Evolutionary conservation across 2,329 filamentous ascomycete species (phyloP), one percentile per base, ranked within the genome.

Genomic region (Diaporthe sp.): DNA sequence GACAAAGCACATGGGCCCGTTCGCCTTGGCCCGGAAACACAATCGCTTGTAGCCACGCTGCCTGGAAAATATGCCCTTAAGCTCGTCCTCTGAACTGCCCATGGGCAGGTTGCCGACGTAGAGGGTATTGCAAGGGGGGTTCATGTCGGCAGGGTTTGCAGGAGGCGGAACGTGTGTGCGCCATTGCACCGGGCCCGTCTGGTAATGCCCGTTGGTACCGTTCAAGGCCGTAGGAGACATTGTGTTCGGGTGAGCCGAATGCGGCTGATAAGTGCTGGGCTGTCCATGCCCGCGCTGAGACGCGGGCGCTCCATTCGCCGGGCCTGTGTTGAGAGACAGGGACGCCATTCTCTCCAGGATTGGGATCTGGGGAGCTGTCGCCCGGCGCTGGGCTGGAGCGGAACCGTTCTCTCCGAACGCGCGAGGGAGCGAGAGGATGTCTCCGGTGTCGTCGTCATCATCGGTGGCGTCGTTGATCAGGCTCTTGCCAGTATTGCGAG

Each of bases 1-100:
- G 50, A 99, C 97, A 83, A 98, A 98, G 82, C 97, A 98, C 96
- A 98, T 98, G 2, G 96, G 96, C 0, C 96, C 96, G 79, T 98
- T 98, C 78, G 94, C 91, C 86, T 98, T 98, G 71, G 95, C 97
- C 45, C 96, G 91, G 87, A 98, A 98, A 81, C 95, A 98, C 10
- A 99, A 91, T 38, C 97, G 91, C 85, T 97, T 98, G 86, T 98
- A 99, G 4, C 97, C 97, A 64, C 96, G 92, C 82, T 97, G 95
- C 84, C 96, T 96, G 35, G 93, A 95, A 81, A 99, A 99, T 81
- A 98, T 90, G 30, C 93, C 91, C 84, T 98, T 98, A 73, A 99
- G 89, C 83, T 98, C 97, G 81, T 98, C 96, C 81, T 99, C 97
- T 0, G 94, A 96, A 0, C 96, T 97, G 81, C 98, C 94, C 73